phyloP scores from a whole-genome alignment of 176 grass and related monocot genomes.

The Chloris gayana region DNA sequence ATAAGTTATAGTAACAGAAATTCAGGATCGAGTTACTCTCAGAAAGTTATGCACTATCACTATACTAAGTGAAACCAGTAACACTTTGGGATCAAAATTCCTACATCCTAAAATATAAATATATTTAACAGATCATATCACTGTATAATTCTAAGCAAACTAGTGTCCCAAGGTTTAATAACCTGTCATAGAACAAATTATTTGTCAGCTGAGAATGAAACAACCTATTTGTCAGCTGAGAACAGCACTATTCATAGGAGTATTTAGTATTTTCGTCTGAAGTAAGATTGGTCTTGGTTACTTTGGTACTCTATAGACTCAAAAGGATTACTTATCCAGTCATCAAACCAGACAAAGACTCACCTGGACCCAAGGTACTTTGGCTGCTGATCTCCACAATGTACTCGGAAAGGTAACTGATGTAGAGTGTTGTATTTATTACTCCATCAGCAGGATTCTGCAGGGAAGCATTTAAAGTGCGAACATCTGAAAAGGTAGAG shows the following conservation, averaged over 20 bases:
- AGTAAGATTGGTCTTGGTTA: neutral
- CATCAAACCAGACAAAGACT: constrained; percentile 18
- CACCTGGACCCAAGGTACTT: constrained; percentile 77
- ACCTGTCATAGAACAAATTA: neutral
- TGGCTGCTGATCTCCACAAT: constrained; percentile 86
- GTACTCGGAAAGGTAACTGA: constrained; percentile 90
- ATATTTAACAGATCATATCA: neutral
- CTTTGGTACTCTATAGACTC: neutral
- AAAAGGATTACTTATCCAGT: constrained; percentile 12
- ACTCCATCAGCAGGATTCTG: constrained; percentile 70
- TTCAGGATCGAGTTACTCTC: constrained; percentile 8
- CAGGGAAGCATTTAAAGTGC: constrained; percentile 75
- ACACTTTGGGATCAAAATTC: neutral
- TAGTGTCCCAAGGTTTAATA: neutral
- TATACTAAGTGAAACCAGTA: neutral
- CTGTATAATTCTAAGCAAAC: neutral
- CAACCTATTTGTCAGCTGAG: no score
- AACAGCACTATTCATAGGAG: neutral
- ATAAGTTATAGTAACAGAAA: neutral
- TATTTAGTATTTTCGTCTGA: constrained; percentile 9
- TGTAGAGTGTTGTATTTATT: constrained; percentile 83
- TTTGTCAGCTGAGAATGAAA: neutral
- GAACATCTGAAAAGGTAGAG: constrained; percentile 70
- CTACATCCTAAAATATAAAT: neutral
- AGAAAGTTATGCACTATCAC: constrained; percentile 2